Percentiles rank a stretch among this genome's conserved stretches.
Evolutionary conservation across 202 grass and related monocot species (phyloP).

Genomic region (Bolboschoenoplectus hybrid): DNA sequence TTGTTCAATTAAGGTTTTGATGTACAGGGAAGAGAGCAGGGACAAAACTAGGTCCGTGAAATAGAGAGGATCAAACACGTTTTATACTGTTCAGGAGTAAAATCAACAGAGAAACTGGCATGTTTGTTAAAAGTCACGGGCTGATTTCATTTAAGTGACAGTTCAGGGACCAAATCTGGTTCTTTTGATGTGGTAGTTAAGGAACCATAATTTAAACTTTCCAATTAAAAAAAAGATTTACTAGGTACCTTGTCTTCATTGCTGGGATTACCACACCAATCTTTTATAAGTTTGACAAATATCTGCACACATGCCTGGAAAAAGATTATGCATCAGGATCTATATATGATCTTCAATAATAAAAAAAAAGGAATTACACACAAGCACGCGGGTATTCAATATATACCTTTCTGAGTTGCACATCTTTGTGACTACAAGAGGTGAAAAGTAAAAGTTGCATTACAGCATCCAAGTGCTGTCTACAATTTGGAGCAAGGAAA

Average conservation of each 20-base stretch:
- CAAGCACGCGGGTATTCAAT: conserved; percentile 23
- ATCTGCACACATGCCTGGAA: conserved; percentile 88
- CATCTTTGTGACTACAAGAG: conserved; percentile 90
- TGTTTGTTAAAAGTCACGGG: background rate
- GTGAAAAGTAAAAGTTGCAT: conserved; percentile 79
- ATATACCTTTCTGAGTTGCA: conserved; percentile 75
- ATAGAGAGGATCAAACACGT: background rate
- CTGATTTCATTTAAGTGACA: background rate
- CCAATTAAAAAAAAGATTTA: background rate
- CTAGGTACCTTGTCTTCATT: conserved; percentile 73
- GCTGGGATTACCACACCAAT: conserved; percentile 79
- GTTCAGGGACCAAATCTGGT: conserved; percentile 7
- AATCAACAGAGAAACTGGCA: background rate
- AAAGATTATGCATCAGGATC: conserved; percentile 43
- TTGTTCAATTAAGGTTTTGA: background rate
- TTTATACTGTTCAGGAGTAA: background rate
- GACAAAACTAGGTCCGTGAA: background rate
- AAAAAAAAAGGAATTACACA: conserved; percentile 13
- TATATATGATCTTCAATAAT: conserved; percentile 31
- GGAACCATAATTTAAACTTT: background rate
- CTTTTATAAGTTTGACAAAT: conserved; percentile 87
- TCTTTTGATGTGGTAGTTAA: background rate
- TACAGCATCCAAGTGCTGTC: conserved; percentile 68
- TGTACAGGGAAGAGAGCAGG: background rate
- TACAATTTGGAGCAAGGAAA: conserved; percentile 78